Percentiles rank a stretch among this genome's conserved stretches.
phyloP scores from a whole-genome alignment of 2,329 filamentous ascomycete species.

The Aureobasidium sp. region DNA sequence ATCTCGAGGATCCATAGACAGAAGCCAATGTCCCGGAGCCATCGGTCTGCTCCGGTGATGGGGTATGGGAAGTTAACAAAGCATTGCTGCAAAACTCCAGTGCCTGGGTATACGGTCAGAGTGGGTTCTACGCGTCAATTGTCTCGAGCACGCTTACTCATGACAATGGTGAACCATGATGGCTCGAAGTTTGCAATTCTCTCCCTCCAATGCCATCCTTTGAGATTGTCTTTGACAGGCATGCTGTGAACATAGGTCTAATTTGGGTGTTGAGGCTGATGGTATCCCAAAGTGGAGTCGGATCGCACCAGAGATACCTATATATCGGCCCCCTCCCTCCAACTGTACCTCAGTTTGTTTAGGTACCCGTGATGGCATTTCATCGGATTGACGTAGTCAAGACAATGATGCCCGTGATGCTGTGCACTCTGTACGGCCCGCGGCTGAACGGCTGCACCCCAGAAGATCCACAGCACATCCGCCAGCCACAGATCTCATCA shows the following conservation, averaged over 20 bases:
- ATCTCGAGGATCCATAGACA: constrained; percentile 22
- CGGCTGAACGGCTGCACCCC: constrained; percentile 9
- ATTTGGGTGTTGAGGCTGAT: not conserved
- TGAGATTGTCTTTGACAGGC: not conserved
- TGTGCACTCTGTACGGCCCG: not conserved
- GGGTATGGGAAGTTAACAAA: constrained; percentile 20
- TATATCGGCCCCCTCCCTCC: not conserved
- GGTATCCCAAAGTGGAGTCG: not conserved
- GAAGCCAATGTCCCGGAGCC: constrained; percentile 19
- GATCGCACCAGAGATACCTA: not conserved
- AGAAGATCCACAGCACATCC: not conserved
- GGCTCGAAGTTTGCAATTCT: constrained; percentile 19
- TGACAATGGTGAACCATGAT: constrained; percentile 22
- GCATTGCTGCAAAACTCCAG: constrained; percentile 16
- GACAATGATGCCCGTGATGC: not conserved
- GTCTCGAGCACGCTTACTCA: constrained; percentile 14
- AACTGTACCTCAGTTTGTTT: not conserved
- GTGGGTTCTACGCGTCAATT: not conserved
- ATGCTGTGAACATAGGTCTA: not conserved
- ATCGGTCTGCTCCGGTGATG: constrained; percentile 13
- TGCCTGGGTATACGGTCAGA: not conserved
- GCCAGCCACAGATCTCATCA: not conserved
- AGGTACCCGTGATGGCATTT: not conserved
- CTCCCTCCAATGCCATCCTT: constrained; percentile 16
- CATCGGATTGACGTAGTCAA: not conserved